Base-by-base conservation (phyloP, 371 early-diverging fungal genomes). In the Syncephalastrum contaminatum region DNA sequence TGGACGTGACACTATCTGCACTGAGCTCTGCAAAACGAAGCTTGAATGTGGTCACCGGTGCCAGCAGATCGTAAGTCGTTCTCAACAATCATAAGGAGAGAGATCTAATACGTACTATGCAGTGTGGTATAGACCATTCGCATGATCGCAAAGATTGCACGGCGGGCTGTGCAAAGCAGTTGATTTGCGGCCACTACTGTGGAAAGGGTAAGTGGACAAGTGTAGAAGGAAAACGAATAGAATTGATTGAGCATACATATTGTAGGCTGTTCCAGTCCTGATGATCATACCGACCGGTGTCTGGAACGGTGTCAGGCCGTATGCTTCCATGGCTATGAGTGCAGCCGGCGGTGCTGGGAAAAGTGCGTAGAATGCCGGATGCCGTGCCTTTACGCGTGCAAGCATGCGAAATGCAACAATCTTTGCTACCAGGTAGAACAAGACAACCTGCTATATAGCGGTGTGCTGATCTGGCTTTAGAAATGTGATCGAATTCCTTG, bases 161-260 rank as follows among this genome's bases (percentile, higher is more conserved):
- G 3, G 59, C 61, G 2, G 55, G 52, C 43, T 80, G 81, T 40
- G 48, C 74, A 7, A 80, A 77, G 42, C 60, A 64, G 46, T 51
- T 80, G n/a, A 72, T 80, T 7, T 80, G 81, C 53, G 78, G 81
- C 1, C 81, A 80, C 54, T 18, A 51, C 16, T 80, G 81, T 54
- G 63, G 67, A 1, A 70, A 73, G 40, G 80, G 78, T 74, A 54
- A 19, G 48, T 60, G 47, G 40, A 18, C 21, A 25, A 58, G 4
- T 14, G 15, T 54, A 18, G 46, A 40, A 48, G 20, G 18, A 2
- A 44, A 15, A 27, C 13, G n/a, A 19, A 15, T 4, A 25, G 25
- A 22, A 12, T 21, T 45, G 40, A 54, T 53, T 45, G 22, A 41
- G 0, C n/a, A 18, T 3, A 20, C 10, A 45, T n/a, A n/a, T 27